Evolutionary conservation across 2,329 filamentous ascomycete species (phyloP).

Genomic region (Xylaria sp.): DNA sequence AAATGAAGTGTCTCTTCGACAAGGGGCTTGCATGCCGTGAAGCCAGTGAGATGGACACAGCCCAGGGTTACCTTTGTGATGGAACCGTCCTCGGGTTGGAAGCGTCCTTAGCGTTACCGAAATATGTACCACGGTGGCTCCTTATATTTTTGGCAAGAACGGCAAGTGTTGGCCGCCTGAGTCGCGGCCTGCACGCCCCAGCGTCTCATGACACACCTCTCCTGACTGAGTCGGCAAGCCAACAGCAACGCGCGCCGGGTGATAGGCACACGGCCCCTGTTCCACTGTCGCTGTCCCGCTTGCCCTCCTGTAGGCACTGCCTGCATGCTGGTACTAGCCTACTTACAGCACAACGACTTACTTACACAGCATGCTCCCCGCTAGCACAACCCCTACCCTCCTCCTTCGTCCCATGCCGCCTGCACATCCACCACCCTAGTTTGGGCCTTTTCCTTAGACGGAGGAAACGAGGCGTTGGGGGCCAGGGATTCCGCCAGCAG

Average conservation of each 20-base stretch:
- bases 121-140: conserved; percentile 34
- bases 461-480: conserved; percentile 39
- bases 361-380: too few relatives aligned
- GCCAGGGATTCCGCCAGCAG: conserved; percentile 38
- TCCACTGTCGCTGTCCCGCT: not conserved
- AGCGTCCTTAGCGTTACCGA: conserved; percentile 41
- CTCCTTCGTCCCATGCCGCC: conserved; percentile 13
- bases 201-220: conserved; percentile 20
- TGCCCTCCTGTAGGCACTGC: not conserved
- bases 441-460: conserved; percentile 26
- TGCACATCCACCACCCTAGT: not conserved
- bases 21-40: conserved; percentile 30
- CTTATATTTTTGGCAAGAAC: conserved; percentile 34
- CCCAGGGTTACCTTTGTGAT: conserved; percentile 42
- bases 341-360: too few relatives aligned
- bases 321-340: not conserved
- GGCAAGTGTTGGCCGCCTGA: conserved; percentile 21
- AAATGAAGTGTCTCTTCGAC: not conserved
- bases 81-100: conserved; percentile 41
- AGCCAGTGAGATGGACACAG: conserved; percentile 34
- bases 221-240: conserved; percentile 2
- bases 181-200: conserved; percentile 19
- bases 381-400: conserved; percentile 26
- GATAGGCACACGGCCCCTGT: not conserved
- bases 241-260: not conserved